Evolutionary conservation across 2,329 filamentous ascomycete genomes (phyloP), one percentile per base, ranked within the genome.

Genomic region (Beauveria brongniartii): DNA sequence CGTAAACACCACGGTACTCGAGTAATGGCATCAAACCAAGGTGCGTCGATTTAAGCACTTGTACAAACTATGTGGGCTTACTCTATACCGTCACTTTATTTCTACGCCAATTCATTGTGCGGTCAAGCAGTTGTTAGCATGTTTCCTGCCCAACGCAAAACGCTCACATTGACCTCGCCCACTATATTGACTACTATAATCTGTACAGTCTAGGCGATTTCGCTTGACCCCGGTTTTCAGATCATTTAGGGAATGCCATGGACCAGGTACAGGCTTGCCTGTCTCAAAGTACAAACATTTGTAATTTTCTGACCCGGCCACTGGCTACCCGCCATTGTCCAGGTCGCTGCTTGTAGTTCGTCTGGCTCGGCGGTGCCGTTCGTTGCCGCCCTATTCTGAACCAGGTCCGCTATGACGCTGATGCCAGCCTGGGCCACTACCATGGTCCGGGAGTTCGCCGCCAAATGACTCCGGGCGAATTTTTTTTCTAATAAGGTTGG

Each of bases 291-390:
- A 54, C 37, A 37, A 54, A 54, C 6, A 54, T 54, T 54, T 54
- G 52, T 41, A 41, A 54, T 54, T 40, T 54, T 53, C 50, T 34
- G 26, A 34, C 14, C 50, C 30, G 30, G n/a, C 50, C 22, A 20
- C 51, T 22, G 22, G 22, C 52, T 56, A 40, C 43, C 54, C 43
- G 43, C 54, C 54, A 8, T 47, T 48, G 47, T 52, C 47, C 41
- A 20, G 26, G 40, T 8, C 26, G 46, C 41, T 40, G 26, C 37
- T 26, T 40, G 52, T 50, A 47, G 59, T 61, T 61, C 59, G 47
- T 56, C 53, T 26, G 24, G 59, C 59, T 56, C 59, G 59, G 59
- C 59, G 30, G 47, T n/a, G 59, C 59, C 59, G 59, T 61, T 61
- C 59, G 53, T 56, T 41, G 40, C n/a, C n/a, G 46, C 28, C 48